These are phyloP conservation scores for Meira nashicola DNA, from an alignment of 1,284 basidiomycete genomes.

Conservation along the genomic window DNA sequence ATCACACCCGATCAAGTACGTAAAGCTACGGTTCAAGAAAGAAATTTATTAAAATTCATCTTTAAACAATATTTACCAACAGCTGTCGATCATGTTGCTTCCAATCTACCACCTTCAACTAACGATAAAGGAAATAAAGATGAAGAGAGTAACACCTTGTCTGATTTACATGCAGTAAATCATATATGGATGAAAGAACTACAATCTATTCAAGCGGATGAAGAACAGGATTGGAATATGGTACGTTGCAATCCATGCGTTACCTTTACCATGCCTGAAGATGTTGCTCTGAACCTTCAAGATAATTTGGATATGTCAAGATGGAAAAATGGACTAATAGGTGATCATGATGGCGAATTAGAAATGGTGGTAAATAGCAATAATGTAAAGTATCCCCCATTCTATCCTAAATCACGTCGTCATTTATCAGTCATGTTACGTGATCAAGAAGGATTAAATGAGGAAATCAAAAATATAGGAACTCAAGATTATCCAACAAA, in stretches of 20 bases:
- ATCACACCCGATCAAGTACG: background rate
- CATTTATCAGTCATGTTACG: constrained; percentile 3
- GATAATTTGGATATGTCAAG: background rate
- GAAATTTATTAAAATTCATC: background rate
- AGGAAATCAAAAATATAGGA: background rate
- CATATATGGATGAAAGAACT: background rate
- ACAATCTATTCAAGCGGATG: background rate
- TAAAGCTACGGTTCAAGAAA: background rate
- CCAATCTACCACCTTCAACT: no score
- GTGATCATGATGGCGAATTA: background rate
- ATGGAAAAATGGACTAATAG: background rate
- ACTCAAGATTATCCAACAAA: constrained; percentile 1
- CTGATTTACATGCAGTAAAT: background rate
- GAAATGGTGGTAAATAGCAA: background rate
- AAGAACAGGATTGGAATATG: background rate
- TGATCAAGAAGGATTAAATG: background rate
- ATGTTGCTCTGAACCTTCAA: background rate
- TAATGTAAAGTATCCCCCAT: background rate
- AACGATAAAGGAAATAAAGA: background rate
- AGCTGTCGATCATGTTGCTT: background rate
- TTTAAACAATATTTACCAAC: background rate
- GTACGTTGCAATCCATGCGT: constrained; percentile 2
- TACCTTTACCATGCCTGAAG: background rate
- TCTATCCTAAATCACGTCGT: background rate
- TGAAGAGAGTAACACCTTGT: background rate